These are phyloP conservation scores for Gymnopilus dilepis DNA, from an alignment of 768 basidiomycete genomes.

Conservation along the genomic window DNA sequence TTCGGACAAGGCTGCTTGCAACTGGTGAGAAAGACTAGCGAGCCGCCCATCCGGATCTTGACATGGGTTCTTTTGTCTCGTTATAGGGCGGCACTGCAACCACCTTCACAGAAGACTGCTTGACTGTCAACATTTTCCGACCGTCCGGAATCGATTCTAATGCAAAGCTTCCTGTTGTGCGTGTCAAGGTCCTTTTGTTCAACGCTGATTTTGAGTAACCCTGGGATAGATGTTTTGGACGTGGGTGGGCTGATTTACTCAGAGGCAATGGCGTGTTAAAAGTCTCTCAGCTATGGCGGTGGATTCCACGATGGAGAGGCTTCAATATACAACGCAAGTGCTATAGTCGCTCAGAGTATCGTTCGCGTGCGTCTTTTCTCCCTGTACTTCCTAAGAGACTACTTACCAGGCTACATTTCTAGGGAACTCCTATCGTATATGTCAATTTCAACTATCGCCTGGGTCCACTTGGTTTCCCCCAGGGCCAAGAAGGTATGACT, in stretches of 20 bases:
- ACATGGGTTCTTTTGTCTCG: conserved; percentile 10
- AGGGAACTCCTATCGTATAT: conserved; percentile 50
- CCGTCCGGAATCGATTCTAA: conserved; percentile 41
- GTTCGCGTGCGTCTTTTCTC: conserved; percentile 32
- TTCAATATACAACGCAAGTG: conserved; percentile 36
- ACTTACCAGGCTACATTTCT: neutral
- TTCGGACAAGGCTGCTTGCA: conserved; percentile 58
- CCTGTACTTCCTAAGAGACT: neutral
- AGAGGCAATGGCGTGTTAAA: neutral
- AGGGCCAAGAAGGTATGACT: conserved; percentile 39
- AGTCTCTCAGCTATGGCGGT: conserved; percentile 37
- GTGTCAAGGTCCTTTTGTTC: no score
- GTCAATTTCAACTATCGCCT: conserved; percentile 49
- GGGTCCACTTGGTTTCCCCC: conserved; percentile 51
- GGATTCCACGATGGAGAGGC: conserved; percentile 36
- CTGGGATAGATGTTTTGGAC: conserved; percentile 46
- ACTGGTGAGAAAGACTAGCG: conserved; percentile 34
- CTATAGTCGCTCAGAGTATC: conserved; percentile 43
- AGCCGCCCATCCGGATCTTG: neutral
- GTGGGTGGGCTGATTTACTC: conserved; percentile 25
- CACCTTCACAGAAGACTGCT: conserved; percentile 59
- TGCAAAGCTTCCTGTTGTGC: conserved; percentile 45
- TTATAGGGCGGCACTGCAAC: conserved; percentile 37
- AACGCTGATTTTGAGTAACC: conserved; percentile 14
- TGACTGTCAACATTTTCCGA: conserved; percentile 62